These are phyloP conservation scores for Astrothelium macrocarpum DNA, from an alignment of 495 filamentous ascomycete species.

Conservation along the genomic window DNA sequence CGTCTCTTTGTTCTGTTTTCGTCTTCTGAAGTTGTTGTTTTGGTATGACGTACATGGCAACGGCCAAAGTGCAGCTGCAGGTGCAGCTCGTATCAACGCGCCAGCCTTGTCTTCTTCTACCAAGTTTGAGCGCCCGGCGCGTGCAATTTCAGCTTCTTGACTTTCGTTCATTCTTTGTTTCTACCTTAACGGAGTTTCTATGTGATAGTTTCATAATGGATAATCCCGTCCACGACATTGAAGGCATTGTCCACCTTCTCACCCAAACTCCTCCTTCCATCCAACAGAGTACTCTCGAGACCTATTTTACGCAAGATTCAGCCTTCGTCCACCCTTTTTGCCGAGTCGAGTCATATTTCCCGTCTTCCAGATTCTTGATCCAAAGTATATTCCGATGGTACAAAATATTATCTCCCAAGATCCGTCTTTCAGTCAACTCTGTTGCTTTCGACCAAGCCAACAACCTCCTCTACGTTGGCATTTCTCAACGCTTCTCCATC, in stretches of 20 bases:
- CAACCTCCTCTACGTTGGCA: constrained; percentile 57
- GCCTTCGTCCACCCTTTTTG: constrained; percentile 77
- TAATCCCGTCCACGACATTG: constrained; percentile 44
- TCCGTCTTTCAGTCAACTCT: constrained; percentile 58
- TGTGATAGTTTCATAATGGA: constrained; percentile 8
- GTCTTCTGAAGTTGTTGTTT: neutral
- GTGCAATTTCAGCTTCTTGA: neutral
- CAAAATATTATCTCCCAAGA: constrained; percentile 69
- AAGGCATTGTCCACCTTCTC: constrained; percentile 53
- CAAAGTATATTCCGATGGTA: constrained; percentile 75
- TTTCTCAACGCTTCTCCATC: constrained; percentile 64
- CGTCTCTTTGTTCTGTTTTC: neutral
- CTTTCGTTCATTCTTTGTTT: neutral
- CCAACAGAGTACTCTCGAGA: constrained; percentile 53
- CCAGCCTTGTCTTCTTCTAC: neutral
- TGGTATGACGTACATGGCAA: neutral
- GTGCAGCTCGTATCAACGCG: neutral
- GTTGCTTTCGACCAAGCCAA: constrained; percentile 61
- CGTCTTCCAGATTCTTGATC: constrained; percentile 50
- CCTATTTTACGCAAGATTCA: constrained; percentile 59
- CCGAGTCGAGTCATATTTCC: constrained; percentile 50
- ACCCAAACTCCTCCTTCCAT: constrained; percentile 52
- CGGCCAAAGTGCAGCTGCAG: neutral
- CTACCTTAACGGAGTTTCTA: neutral
- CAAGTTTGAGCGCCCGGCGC: neutral